Base-by-base conservation (phyloP, 495 filamentous ascomycete genomes). In the Neurospora sp. region DNA sequence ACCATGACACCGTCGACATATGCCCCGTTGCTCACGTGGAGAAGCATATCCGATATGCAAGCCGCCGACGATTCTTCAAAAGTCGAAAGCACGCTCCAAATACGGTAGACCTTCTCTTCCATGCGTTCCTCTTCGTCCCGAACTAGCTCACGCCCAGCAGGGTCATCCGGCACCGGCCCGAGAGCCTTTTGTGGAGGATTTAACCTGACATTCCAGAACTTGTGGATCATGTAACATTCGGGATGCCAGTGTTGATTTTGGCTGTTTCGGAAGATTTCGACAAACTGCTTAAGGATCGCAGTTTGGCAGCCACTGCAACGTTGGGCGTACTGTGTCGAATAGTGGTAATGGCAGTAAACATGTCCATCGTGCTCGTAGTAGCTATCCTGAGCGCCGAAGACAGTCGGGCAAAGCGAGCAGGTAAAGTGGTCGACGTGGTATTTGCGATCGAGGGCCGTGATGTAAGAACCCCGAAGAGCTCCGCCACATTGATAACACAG, bases 171-270 rank as follows among this genome's bases (percentile, higher is more conserved):
- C 31, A 84, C 84, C 59, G 90, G 85, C 40, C 84, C 78, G 39
- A 83, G 78, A 12, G 79, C 76, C 66, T 86, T 81, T 39, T 82
- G 81, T 31, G 83, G 82, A 6, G 84, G 82, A 14, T 83, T 84
- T 16, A 99, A 87, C 35, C 95, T 90, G 46, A 99, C 96, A 79
- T 97, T 99, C 96, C 96, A 99, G 83, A 98, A 99, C 79, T 99
- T 99, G 82, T 99, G 96, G 59, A 99, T 99, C 96, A 98, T 99
- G 81, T 99, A 99, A 82, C 96, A 99, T 80, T 99, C 96, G 3
- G 96, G 96, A 79, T 99, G 96, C 96, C 96, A 99, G 77, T 99
- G 96, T 79, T 99, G 96, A 78, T 98, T 97, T 79, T 96, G 90
- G 0, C 96, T 95, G 81, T 98, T 98, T 69, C 96, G 89, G 82